Base-by-base conservation (phyloP, 2,329 filamentous ascomycete species). In the Trichoderma brevicompactum region DNA sequence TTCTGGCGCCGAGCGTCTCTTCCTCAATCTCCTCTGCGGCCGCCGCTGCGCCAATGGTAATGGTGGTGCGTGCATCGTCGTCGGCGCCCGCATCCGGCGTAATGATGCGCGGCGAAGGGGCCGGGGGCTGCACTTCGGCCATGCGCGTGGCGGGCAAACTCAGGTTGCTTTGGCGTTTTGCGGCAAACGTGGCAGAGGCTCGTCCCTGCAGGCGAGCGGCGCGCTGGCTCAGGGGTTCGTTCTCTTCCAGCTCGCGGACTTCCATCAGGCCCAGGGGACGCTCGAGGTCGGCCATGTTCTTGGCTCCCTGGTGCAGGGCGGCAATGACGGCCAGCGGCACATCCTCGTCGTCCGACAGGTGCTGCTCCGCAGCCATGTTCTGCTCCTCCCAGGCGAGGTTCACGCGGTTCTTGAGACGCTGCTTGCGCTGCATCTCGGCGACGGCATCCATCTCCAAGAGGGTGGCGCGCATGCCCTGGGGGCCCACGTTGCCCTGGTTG, bases 341-440 rank as follows among this genome's bases (percentile, higher is more conserved):
- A 71, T 98, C 94, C 62, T 94, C 92, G 69, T 97, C 92, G 12
- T 87, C 87, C 0, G 82, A 82, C 2, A 78, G 77, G 28, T 81
- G 80, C 13, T 78, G 76, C 19, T 73, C 75, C 2, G 74, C 72
- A 63, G 85, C 81, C 7, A 81, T 79, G 12, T 79, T 78, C 1
- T 84, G 84, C 58, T 90, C 89, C 77, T 98, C 94, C 95, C 95
- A 99, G 1, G 94, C 95, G 40, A 99, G 83, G 66, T 92, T 92
- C 40, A 97, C 87, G 65, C 89, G 91, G 73, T 91, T 91, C 65
- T 85, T 85, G 71, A 89, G 85, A 43, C 94, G 87, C 34, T 90
- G 84, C 69, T 89, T 88, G 70, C 89, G 89, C 75, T 97, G 91
- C 28, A 93, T 85, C 76, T 97, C 91, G 23, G 92, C 92, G 34